Evolutionary conservation across 768 basidiomycete species (phyloP), one percentile per base, ranked within the genome.

Genomic region (Lactifluus echinatus): DNA sequence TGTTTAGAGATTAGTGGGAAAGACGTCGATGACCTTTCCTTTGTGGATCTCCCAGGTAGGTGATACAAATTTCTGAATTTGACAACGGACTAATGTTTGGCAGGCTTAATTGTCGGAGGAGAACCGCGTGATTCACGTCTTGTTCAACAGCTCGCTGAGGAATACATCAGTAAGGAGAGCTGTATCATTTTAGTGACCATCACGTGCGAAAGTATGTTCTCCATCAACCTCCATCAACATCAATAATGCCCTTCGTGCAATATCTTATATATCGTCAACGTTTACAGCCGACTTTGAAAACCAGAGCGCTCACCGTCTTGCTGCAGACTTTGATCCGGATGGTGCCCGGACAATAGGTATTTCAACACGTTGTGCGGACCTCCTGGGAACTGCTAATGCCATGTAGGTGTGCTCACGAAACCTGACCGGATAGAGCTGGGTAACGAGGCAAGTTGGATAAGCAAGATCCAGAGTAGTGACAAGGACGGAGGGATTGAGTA

Each of bases 251-350:
- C 31, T 10, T 31, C 31, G 5, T 31, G 4, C 4, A 31, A 31
- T 31, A 5, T 31, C 31, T 6, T 28, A 31, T 40, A 15, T 53
- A 34, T 24, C 50, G 19, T 45, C 23, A 23, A 14, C 3, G 45
- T 46, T 34, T 10, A 10, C 50, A 90, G 89, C 86, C 50, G 87
- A 91, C 61, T 87, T 86, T 21, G 85, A 89, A 62, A 91, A 87
- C 44, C 87, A 90, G 66, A 84, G 82, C 0, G 87, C 87, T 0
- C 81, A 84, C 56, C 72, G 77, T n/a, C 70, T 90, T 0, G 80
- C 85, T 0, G 83, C 82, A 62, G 48, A 71, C 15, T 70, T 77
- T 49, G 87, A 89, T 57, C 79, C 82, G 0, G 70, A 79, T 1
- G 86, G 87, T 0, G 75, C 75, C 48, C 75, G 86, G 3, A 90